Percentiles rank a stretch among this genome's conserved stretches.
Evolutionary conservation across 192 early-diverging fungal genomes (phyloP).

Genomic region (Chytriomyces hyalinus): DNA sequence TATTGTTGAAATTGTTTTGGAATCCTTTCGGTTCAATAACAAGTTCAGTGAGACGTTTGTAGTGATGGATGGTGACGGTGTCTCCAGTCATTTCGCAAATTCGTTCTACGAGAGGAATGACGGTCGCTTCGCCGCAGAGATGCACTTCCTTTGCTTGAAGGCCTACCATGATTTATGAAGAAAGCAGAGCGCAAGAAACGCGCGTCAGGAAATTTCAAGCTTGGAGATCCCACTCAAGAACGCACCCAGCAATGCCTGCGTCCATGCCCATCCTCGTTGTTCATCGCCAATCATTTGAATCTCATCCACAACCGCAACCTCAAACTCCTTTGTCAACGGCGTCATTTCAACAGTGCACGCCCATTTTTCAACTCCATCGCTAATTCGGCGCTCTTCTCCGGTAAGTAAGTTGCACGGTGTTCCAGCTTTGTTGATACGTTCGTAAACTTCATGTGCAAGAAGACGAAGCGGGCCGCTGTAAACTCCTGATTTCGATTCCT

Average conservation of each 20-base stretch:
- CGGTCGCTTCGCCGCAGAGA: conserved; percentile 91
- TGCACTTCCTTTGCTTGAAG: conserved; percentile 85
- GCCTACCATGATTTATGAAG: too few relatives aligned
- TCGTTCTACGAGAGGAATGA: conserved; percentile 76
- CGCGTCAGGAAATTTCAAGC: background rate
- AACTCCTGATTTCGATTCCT: conserved; percentile 64
- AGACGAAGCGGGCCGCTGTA: conserved; percentile 92
- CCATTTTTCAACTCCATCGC: conserved; percentile 58
- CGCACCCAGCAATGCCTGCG: conserved; percentile 74
- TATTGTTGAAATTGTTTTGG: conserved; percentile 56
- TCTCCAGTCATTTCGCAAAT: conserved; percentile 78
- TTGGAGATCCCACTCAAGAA: conserved; percentile 5
- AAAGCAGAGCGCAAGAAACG: conserved; percentile 30
- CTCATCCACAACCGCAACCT: conserved; percentile 94
- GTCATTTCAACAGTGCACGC: conserved; percentile 95
- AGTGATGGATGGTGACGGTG: conserved; percentile 74
- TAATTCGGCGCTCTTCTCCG: conserved; percentile 81
- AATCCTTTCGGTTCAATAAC: conserved; percentile 62
- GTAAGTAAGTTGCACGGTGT: conserved; percentile 84
- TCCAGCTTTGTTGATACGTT: conserved; percentile 77
- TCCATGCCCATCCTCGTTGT: conserved; percentile 95
- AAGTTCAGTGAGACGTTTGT: conserved; percentile 77
- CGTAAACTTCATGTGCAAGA: conserved; percentile 91
- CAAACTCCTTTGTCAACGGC: conserved; percentile 45
- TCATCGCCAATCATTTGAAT: conserved; percentile 94